Conservation (phyloP, 2,329 filamentous ascomycete genomes). For the Exophiala alcalophila region DNA sequence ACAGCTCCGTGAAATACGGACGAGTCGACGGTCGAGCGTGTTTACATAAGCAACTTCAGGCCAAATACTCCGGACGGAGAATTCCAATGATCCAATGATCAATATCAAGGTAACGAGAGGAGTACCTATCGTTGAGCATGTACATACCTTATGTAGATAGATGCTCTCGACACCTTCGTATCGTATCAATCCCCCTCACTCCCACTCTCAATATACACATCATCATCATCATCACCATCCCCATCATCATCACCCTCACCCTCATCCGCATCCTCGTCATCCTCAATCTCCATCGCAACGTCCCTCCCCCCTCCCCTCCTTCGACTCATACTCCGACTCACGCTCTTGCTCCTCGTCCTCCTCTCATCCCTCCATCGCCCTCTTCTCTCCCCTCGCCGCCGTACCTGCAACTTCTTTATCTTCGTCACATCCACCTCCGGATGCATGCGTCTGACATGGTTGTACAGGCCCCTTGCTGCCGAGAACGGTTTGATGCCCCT, state of each 20-base stretch:
- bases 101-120: no score
- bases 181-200: neutral
- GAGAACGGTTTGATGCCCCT: constrained; percentile 18
- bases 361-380: constrained; percentile 19
- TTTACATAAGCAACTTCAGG: no score
- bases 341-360: constrained; percentile 14
- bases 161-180: no score
- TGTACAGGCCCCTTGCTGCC: constrained; percentile 24
- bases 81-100: no score
- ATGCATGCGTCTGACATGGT: constrained; percentile 29
- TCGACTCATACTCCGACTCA: constrained; percentile 2
- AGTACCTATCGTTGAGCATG: no score
- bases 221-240: neutral
- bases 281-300: neutral
- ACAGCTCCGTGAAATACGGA: no score
- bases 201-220: neutral
- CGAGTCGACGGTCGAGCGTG: no score
- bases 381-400: constrained; percentile 20
- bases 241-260: neutral
- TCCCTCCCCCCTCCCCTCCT: neutral
- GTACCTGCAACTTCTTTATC: constrained; percentile 21
- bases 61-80: no score
- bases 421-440: constrained; percentile 28
- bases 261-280: constrained; percentile 1
- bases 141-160: no score